Percentiles rank a stretch among this genome's conserved stretches.
Evolutionary conservation across 73 alveolate species (phyloP).

Genomic region (Stentor coeruleus): DNA sequence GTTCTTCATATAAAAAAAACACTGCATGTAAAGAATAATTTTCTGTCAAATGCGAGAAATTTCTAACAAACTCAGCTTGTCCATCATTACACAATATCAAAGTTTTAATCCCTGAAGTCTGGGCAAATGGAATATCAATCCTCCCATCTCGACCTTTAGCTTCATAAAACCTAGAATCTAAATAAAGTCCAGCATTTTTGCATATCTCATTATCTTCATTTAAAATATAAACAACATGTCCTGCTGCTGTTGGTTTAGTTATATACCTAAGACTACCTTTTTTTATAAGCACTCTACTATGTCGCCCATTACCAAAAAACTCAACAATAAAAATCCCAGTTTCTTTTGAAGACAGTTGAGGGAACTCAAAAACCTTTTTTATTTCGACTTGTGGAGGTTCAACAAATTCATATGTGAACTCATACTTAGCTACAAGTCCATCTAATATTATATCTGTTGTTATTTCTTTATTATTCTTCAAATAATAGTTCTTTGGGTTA

Average conservation of each 20-base stretch:
- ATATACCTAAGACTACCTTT: constrained; percentile 71
- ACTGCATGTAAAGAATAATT: not conserved
- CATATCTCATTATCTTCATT: constrained; percentile 52
- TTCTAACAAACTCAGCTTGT: not conserved
- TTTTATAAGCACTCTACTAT: constrained; percentile 77
- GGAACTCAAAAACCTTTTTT: constrained; percentile 21
- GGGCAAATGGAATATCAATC: constrained; percentile 35
- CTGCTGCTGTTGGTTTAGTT: constrained; percentile 45
- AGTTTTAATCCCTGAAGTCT: not conserved
- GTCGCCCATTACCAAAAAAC: constrained; percentile 80
- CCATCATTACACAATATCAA: constrained; percentile 16
- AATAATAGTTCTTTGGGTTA: constrained; percentile 37
- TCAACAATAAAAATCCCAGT: constrained; percentile 75
- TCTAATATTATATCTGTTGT: constrained; percentile 37
- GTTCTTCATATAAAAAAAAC: constrained; percentile 14
- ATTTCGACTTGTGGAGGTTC: constrained; percentile 27
- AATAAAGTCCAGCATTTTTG: constrained; percentile 37
- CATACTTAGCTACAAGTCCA: constrained; percentile 36
- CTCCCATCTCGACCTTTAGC: constrained; percentile 29
- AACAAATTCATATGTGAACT: not conserved
- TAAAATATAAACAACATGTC: constrained; percentile 48
- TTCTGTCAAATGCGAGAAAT: constrained; percentile 1
- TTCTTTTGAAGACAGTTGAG: constrained; percentile 34
- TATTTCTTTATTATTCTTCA: constrained; percentile 23
- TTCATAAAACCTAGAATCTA: constrained; percentile 37